Base-by-base conservation (phyloP, 139 green algal genomes). In the Volvox reticuliferus region DNA sequence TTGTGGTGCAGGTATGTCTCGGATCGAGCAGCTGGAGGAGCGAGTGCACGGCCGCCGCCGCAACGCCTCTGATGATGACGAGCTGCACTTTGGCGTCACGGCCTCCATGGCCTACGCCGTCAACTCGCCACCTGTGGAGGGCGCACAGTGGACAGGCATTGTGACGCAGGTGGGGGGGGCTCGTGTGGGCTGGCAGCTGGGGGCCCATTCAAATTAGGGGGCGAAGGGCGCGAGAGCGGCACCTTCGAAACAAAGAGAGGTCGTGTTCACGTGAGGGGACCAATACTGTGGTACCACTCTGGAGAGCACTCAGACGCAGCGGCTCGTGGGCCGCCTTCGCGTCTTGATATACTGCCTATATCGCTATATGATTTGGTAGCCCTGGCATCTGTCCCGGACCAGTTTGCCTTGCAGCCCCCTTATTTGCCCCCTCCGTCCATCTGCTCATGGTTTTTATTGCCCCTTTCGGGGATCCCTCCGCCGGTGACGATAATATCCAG, bases 121-220 rank as follows among this genome's bases (percentile, higher is more conserved):
- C 28, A 96, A 96, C 50, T 50, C 63, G 20, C 96, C 97, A 2
- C 71, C 91, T 18, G 88, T 99, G 26, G 35, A 94, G 24, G 97
- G 97, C 0, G 98, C 98, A 22, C 98, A 99, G 94, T 99, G 98
- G 98, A 99, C 98, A 5, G 98, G 98, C 21, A 95, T 99, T 28
- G 97, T 99, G 67, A 99, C 97, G 18, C 92, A 93, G 87, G 95
- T 97, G 35, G 92, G 92, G 3, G 76, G 93, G 61, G 87, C 94
- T 44, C 44, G 44, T 55, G 44, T 91, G 93, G 85, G 79, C 50
- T 13, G 28, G 79, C 14, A 44, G 12, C 50, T 37, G 9, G 50
- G 79, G 24, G 1, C n/a, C 2, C 28, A 79, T 79, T 36, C 71
- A 12, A 3, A 73, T 28, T 73, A 73, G 62, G 62, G 62, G 17